Base-by-base conservation (phyloP, 2,329 filamentous ascomycete species). In the Aaosphaeria arxii region DNA sequence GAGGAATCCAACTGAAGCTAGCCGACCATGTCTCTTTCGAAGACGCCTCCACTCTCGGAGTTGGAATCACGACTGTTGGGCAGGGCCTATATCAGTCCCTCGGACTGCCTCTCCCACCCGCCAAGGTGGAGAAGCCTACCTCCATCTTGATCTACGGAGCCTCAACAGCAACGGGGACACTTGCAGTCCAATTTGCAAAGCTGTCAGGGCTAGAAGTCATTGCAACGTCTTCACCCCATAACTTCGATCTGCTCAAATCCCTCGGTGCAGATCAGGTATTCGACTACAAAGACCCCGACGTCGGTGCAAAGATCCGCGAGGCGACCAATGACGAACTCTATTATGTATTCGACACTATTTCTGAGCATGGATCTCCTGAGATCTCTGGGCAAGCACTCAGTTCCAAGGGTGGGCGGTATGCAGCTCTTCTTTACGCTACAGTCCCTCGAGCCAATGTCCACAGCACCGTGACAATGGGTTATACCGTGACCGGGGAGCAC, bases 41-140 rank as follows among this genome's bases (percentile, higher is more conserved):
- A 52, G 76, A 80, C n/a, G 80, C 77, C 0, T 69, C 76, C 1
- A 81, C 79, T 0, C 62, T 83, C 3, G 76, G 77, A 1, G 71
- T 79, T 0, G 80, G 77, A 3, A 65, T 82, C 43, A 68, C 64
- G 7, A 82, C 80, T 3, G 74, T 79, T 6, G 78, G 72, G 1
- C 79, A 81, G 51, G 71, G 66, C 2, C 55, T 77, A 7, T 77
- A 75, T 50, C 74, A 77, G 53, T 53, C 54, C 5, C 64, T 77
- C 33, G 65, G 64, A 4, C 60, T 77, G 4, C 74, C 73, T 1
- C 63, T 81, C 3, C 66, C 62, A 0, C 82, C 83, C 1, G 51
- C 51, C 13, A 63, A 66, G n/a, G 64, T 71, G 7, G 59, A 70
- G 36, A 58, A 70, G 39, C 57, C 55, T 13, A 66, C 57, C 0